Percentiles rank a stretch among this genome's conserved stretches.
phyloP scores from a whole-genome alignment of 176 grass and related monocot species.

The Oryza meridionalis region DNA sequence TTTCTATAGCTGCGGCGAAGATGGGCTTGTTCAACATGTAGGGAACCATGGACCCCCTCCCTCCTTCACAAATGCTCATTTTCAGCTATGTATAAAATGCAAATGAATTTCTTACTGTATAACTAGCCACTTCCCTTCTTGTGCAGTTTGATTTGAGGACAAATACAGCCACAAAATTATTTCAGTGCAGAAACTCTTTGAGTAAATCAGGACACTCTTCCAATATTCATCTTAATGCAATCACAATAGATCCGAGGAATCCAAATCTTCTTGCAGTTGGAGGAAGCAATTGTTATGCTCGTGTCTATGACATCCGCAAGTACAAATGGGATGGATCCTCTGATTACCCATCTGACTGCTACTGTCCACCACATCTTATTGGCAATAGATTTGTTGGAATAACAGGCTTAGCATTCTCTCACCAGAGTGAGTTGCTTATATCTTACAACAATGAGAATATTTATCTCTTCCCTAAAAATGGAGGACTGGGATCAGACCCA shows the following conservation, averaged over 20 bases:
- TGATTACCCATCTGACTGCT: constrained; percentile 56
- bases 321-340: constrained; percentile 71
- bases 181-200: constrained; percentile 52
- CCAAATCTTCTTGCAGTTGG: constrained; percentile 83
- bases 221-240: constrained; percentile 64
- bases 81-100: constrained; percentile 20
- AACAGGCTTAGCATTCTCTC: constrained; percentile 87
- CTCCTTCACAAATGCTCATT: constrained; percentile 3
- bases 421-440: constrained; percentile 70
- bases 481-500: constrained; percentile 67
- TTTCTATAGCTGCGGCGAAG: constrained; percentile 92
- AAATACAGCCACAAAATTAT: constrained; percentile 60
- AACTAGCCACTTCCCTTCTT: constrained; percentile 22
- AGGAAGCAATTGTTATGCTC: constrained; percentile 75
- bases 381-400: constrained; percentile 53
- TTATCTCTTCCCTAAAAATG: constrained; percentile 80
- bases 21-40: constrained; percentile 90
- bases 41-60: constrained; percentile 15
- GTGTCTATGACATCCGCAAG: constrained; percentile 88
- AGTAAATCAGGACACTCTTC: constrained; percentile 42
- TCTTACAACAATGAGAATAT: constrained; percentile 86
- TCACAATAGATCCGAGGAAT: constrained; percentile 72
- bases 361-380: constrained; percentile 82
- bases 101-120: constrained; percentile 20
- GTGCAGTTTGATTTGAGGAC: constrained; percentile 92